Evolutionary conservation across 306 rosid genomes (phyloP).

Genomic region (Trifolium fragiferum): DNA sequence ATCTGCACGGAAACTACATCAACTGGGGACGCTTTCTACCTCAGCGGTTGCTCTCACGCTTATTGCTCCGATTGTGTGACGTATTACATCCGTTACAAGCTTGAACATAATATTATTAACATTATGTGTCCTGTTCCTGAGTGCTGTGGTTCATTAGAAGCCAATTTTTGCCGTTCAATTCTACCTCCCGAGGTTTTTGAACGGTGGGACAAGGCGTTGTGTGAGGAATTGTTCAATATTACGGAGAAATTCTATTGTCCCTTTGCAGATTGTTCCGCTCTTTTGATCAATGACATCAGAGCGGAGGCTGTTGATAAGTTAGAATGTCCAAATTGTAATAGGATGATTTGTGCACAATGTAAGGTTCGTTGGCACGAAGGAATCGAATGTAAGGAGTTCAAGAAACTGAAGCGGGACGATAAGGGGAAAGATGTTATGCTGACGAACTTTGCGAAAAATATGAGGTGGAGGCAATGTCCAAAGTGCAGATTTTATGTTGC

Average conservation of each 20-base stretch:
- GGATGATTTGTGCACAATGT: constrained; percentile 50
- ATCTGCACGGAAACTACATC: constrained; percentile 34
- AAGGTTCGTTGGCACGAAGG: constrained; percentile 56
- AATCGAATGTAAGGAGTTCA: constrained; percentile 35
- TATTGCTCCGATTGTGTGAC: neutral
- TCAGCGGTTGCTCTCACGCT: neutral
- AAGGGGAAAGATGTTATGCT: constrained; percentile 43
- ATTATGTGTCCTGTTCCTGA: constrained; percentile 42
- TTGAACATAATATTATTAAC: neutral
- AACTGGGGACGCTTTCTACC: neutral
- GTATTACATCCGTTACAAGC: neutral
- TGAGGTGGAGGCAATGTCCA: constrained; percentile 49
- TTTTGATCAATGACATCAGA: constrained; percentile 41
- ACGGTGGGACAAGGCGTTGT: constrained; percentile 49
- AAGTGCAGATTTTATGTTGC: constrained; percentile 45
- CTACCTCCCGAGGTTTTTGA: constrained; percentile 28
- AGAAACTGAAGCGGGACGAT: constrained; percentile 44
- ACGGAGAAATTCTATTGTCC: constrained; percentile 52
- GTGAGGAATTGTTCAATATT: constrained; percentile 27
- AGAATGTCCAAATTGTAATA: constrained; percentile 50
- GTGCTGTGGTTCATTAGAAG: constrained; percentile 41
- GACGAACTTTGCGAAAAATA: constrained; percentile 36
- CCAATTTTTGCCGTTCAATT: constrained; percentile 31
- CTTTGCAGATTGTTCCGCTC: constrained; percentile 46
- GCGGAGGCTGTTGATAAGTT: constrained; percentile 10